Evolutionary conservation across 2,329 filamentous ascomycete genomes (phyloP).

Genomic region (Trichoderma endophyticum): DNA sequence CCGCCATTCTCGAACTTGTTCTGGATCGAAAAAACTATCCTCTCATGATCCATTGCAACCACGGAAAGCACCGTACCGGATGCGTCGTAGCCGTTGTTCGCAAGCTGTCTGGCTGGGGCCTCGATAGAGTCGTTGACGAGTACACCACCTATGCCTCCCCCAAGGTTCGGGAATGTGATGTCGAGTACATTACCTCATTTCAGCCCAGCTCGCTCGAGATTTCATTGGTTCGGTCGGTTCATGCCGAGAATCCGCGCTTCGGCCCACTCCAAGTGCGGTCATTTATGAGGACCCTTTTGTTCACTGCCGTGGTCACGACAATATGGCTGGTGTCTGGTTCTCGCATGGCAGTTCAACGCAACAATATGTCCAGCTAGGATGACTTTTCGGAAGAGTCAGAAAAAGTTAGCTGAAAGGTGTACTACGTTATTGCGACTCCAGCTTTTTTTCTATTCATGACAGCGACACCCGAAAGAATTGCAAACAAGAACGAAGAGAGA

Average conservation of each 20-base stretch:
- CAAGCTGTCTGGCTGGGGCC: constrained; percentile 66
- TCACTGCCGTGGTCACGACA: constrained; percentile 41
- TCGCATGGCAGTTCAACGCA: constrained; percentile 26
- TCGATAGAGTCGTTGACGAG: constrained; percentile 63
- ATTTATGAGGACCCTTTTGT: constrained; percentile 44
- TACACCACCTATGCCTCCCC: constrained; percentile 65
- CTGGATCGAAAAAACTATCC: constrained; percentile 73
- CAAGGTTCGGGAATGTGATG: constrained; percentile 58
- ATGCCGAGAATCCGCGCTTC: constrained; percentile 15
- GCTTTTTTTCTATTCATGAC: background rate
- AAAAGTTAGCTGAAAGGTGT: background rate
- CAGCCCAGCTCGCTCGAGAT: constrained; percentile 37
- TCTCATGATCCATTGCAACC: constrained; percentile 86
- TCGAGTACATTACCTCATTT: constrained; percentile 56
- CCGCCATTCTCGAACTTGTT: constrained; percentile 66
- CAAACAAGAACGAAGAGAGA: background rate
- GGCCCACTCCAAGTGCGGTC: constrained; percentile 31
- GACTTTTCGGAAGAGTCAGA: background rate
- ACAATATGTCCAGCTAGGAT: constrained; percentile 20
- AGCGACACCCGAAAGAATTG: background rate
- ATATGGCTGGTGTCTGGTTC: constrained; percentile 43
- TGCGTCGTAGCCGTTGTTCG: constrained; percentile 81
- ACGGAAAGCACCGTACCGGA: constrained; percentile 89
- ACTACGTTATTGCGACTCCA: background rate
- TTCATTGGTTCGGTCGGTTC: background rate